Evolutionary conservation across 768 basidiomycete genomes (phyloP).

Genomic region (Sporobolomyces pararoseus): DNA sequence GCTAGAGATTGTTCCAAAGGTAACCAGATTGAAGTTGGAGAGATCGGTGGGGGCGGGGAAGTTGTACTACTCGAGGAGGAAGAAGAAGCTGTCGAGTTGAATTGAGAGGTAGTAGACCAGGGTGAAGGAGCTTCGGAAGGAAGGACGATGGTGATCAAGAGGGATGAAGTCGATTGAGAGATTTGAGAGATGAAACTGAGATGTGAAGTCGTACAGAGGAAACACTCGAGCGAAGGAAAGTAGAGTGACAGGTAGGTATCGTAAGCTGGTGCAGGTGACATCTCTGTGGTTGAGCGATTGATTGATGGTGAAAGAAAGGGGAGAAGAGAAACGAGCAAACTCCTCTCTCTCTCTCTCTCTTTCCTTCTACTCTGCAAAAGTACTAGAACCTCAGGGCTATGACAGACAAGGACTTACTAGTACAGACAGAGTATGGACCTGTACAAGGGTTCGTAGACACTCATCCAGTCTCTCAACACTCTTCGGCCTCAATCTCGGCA

Average conservation of each 20-base stretch:
- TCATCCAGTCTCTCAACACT: neutral
- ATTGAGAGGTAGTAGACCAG: constrained; percentile 1
- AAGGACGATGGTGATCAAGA: constrained; percentile 5
- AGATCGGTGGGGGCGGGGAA: constrained; percentile 13
- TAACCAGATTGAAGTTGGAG: constrained; percentile 12
- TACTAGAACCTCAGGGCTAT: neutral
- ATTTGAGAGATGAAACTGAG: neutral
- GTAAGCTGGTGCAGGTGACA: neutral
- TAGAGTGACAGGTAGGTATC: constrained; percentile 11
- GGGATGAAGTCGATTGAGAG: neutral
- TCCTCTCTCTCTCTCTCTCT: neutral
- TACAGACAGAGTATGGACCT: constrained; percentile 12
- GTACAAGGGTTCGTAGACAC: constrained; percentile 22
- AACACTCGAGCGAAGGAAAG: constrained; percentile 10
- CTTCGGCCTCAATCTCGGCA: neutral
- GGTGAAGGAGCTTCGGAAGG: neutral
- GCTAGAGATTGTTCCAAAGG: constrained; percentile 28
- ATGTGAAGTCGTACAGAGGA: constrained; percentile 8
- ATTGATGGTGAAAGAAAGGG: neutral
- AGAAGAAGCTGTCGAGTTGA: constrained; percentile 1
- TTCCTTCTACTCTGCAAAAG: neutral
- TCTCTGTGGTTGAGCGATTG: neutral
- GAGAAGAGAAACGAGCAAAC: neutral
- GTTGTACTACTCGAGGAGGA: neutral
- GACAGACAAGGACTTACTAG: neutral